Evolutionary conservation across 2,329 filamentous ascomycete species (phyloP).

Genomic region (Trichoderma sp.): DNA sequence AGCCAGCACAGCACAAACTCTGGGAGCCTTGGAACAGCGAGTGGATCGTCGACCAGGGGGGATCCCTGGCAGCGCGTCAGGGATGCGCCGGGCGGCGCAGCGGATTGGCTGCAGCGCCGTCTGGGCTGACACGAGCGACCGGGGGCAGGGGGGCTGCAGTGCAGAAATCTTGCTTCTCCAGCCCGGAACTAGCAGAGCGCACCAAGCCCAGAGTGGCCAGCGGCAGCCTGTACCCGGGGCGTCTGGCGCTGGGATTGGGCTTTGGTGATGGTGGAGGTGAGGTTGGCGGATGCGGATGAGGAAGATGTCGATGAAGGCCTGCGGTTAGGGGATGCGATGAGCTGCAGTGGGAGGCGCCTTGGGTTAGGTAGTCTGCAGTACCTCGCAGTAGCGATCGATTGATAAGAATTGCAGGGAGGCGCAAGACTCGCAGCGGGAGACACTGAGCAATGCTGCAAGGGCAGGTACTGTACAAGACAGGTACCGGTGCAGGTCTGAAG

Average conservation of each 20-base stretch:
- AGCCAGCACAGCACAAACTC: slow-evolving; percentile 9
- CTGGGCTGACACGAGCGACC: slow-evolving; percentile 30
- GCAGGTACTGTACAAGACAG: not conserved
- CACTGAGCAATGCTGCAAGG: not conserved
- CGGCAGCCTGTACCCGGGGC: not conserved
- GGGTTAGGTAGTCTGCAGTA: not conserved
- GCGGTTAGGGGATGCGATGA: not conserved
- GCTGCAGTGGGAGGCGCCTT: not conserved
- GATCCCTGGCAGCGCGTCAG: slow-evolving; percentile 25
- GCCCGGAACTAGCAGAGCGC: slow-evolving; percentile 26
- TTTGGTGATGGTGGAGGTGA: not conserved
- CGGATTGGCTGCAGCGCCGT: slow-evolving; percentile 29
- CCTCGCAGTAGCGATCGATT: not conserved
- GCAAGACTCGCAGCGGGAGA: not conserved
- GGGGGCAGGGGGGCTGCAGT: slow-evolving; percentile 20
- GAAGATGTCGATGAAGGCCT: not conserved
- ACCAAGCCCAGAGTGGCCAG: slow-evolving; percentile 16
- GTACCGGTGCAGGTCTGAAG: not conserved
- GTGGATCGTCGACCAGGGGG: slow-evolving; percentile 33
- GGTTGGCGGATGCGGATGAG: not conserved
- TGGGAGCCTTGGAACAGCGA: slow-evolving; percentile 31
- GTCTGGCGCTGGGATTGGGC: slow-evolving; percentile 10
- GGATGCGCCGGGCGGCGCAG: slow-evolving; percentile 9
- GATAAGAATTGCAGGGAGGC: not conserved
- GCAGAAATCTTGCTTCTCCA: slow-evolving; percentile 29